A percentile compares a stretch with the other conserved stretches of the same genome.
These are phyloP conservation scores for Polygonum aviculare DNA, from an alignment of 148 eudicot genomes.

Conservation along the genomic window DNA sequence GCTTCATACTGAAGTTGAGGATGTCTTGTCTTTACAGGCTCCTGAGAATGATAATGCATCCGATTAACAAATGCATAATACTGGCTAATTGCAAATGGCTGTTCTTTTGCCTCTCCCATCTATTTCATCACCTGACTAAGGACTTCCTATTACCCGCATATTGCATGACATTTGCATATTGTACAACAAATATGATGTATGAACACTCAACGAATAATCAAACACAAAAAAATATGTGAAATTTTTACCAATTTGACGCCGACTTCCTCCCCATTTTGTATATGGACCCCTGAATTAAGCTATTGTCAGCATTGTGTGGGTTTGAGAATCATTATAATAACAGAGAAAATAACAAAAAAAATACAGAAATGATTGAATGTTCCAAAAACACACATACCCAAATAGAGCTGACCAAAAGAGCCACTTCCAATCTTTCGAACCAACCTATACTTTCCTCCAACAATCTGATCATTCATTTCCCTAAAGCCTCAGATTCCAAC, in stretches of 20 bases:
- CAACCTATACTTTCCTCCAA: conserved; percentile 11
- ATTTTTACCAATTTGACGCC: conserved; percentile 6
- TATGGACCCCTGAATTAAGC: not conserved
- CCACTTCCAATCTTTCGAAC: conserved; percentile 16
- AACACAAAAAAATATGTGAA: not conserved
- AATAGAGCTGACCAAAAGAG: conserved; percentile 14
- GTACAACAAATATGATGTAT: not conserved
- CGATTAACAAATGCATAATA: not conserved
- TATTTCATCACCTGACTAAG: not conserved
- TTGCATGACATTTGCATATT: not conserved
- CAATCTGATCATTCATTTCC: conserved; percentile 12
- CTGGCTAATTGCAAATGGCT: not conserved
- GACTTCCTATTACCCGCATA: not conserved
- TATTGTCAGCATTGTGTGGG: not conserved
- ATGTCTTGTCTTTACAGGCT: conserved; percentile 44
- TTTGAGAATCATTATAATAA: not conserved
- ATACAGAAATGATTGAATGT: not conserved
- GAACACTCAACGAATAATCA: not conserved
- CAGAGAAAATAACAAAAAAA: not conserved
- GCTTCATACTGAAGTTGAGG: conserved; percentile 56
- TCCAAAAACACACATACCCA: conserved; percentile 1
- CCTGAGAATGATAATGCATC: conserved; percentile 20
- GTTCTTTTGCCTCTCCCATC: not conserved
- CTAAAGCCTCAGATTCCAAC: not conserved
- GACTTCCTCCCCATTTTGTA: conserved; percentile 9